Base-by-base conservation (phyloP, 139 green algal genomes). In the Monoraphidium neglectum region DNA sequence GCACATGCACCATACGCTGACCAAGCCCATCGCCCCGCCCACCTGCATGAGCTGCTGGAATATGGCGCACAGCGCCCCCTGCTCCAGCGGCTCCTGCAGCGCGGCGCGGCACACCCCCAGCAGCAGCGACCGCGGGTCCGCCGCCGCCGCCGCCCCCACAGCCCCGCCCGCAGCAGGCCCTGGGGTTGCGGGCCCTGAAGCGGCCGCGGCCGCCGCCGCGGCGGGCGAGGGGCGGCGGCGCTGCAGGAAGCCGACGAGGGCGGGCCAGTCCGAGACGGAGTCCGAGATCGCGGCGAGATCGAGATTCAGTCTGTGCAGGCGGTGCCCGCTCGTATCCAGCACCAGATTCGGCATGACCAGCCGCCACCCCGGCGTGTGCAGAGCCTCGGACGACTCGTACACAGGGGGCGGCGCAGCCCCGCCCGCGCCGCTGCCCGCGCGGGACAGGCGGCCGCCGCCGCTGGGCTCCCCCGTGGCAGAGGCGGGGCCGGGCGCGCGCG, bases 241-340 rank as follows among this genome's bases (percentile, higher is more conserved):
- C 72, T 81, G 68, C 62, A 89, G 78, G 49, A 87, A 80, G 8
- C 68, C 76, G 6, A 74, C 79, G 8, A 83, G 70, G 12, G 77
- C 32, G 1, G 78, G 54, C 35, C 68, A 73, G 33, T 87, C 77
- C 16, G 51, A 73, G 37, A 62, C 65, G 10, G 72, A 83, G 33
- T 82, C 77, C 4, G 36, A 18, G 0, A 82, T 33, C 37, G 77
- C 77, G 33, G 59, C 47, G 33, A 80, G 40, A 57, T 80, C 75
- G 61, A 80, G 66, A 38, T 69, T 53, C 56, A 80, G 47, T 2
- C 75, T 28, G 2, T 53, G 65, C 3, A 80, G 16, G 2, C 8
- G 78, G 53, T 28, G 53, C 21, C n/a, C 24, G 2, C 30, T 4
- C 6, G 53, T 57, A 51, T 83, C 71, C 4, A 85, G 51, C 8